Evolutionary conservation across 164 flowering plant species (phyloP), one percentile per base, ranked within the genome.

Genomic region (Umbellularia californica): DNA sequence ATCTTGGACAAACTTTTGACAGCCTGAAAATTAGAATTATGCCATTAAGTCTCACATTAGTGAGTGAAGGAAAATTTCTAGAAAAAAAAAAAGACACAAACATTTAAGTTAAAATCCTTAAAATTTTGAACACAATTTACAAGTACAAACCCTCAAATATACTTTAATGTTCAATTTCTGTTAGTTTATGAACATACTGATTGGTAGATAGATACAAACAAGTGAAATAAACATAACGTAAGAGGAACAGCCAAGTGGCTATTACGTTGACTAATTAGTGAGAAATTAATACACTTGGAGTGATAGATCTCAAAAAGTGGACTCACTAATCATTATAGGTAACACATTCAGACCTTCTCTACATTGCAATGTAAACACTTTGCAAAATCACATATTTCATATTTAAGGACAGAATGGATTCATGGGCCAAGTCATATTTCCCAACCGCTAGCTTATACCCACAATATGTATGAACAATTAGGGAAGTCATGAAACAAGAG

Each of bases 1-100:
- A 78, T 91, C 99, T 80, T 87, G 91, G 62, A 94, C 87, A 75
- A 87, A 81, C 81, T 91, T 86, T 81, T 86, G 81, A 80, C 95
- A 95, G 77, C 99, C 99, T 93, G 87, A 20, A 50, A 15, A 82
- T 27, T 25, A 20, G 63, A 75, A 60, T 52, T 19, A 70, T 52
- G 50, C 66, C 35, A 58, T 6, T n/a, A 28, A 58, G 51, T 12
- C 33, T 58, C 50, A 4, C 20, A 30, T 67, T 28, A 14, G 15
- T 65, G 68, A 65, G 14, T 13, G 68, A 65, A 25, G 25, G 25
- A 27, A 65, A 65, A 41, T 41, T 41, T 41, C 11, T 41, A 41
- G 47, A 60, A 60, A 60, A 60, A 60, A 60, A 60, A 60, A 60
- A 3, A 19, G 3, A 17, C 2, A 60, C 11, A 60, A 60, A n/a